These are phyloP conservation scores for Ceratocystis albifundus DNA, from an alignment of 2,329 filamentous ascomycete genomes.

Conservation along the genomic window DNA sequence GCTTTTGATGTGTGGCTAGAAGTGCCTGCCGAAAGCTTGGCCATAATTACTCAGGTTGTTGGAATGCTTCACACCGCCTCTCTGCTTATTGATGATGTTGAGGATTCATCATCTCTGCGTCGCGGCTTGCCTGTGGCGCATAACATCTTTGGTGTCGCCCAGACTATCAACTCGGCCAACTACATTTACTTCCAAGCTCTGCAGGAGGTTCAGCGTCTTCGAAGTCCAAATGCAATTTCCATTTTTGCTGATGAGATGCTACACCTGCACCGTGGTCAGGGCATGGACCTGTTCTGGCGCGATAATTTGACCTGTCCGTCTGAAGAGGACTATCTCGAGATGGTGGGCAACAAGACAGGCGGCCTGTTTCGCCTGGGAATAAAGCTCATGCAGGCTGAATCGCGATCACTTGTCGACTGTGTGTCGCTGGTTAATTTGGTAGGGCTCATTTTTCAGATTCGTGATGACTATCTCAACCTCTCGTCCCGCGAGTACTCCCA, in stretches of 20 bases:
- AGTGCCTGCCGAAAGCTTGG: constrained; percentile 57
- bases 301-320: constrained; percentile 73
- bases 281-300: constrained; percentile 85
- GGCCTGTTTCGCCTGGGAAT: constrained; percentile 75
- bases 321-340: constrained; percentile 85
- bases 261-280: constrained; percentile 76
- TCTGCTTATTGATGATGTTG: constrained; percentile 75
- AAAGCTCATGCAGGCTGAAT: constrained; percentile 78
- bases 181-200: constrained; percentile 78
- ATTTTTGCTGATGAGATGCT: constrained; percentile 74
- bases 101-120: constrained; percentile 66
- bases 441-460: constrained; percentile 79
- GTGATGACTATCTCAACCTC: constrained; percentile 90
- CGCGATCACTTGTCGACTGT: constrained; percentile 49
- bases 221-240: constrained; percentile 53
- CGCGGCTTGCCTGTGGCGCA: constrained; percentile 74
- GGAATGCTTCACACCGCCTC: constrained; percentile 80
- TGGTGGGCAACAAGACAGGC: constrained; percentile 85
- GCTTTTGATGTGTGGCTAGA: constrained; percentile 73
- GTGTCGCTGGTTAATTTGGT: constrained; percentile 75
- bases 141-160: constrained; percentile 70
- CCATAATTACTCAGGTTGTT: constrained; percentile 66
- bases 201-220: constrained; percentile 59
- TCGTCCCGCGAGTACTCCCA: constrained; percentile 60
- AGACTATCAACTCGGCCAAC: constrained; percentile 85